Evolutionary conservation across 371 early-diverging fungal species (phyloP).

Genomic region (Mortierella sp.): DNA sequence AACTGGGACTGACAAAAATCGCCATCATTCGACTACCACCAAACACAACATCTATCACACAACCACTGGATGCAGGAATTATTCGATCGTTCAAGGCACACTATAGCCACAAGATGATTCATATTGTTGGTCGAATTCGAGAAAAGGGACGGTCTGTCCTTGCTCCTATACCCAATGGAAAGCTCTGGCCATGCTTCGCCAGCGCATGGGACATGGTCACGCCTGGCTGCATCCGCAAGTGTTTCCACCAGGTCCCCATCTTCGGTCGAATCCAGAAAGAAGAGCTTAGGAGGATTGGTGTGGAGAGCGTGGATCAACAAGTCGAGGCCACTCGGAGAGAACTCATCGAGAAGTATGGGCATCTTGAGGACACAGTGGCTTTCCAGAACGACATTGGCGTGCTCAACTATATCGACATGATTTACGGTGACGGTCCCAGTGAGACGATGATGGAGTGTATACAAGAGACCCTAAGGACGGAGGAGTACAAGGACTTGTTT

Average conservation of each 20-base stretch:
- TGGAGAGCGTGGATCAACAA: not conserved
- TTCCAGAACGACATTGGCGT: not conserved
- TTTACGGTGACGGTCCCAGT: not conserved
- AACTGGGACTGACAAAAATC: constrained; percentile 3
- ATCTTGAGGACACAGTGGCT: not conserved
- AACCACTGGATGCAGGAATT: not conserved
- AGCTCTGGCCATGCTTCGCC: constrained; percentile 6
- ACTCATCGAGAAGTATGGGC: not conserved
- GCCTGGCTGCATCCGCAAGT: constrained; percentile 7
- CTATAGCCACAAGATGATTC: constrained; percentile 16
- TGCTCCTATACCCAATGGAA: not conserved
- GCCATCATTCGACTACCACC: not conserved
- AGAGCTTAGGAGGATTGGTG: not conserved
- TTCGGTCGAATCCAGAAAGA: not conserved
- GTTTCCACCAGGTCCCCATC: not conserved
- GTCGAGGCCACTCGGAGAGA: not conserved
- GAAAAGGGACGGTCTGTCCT: too few species aligned
- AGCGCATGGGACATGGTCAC: constrained; percentile 8
- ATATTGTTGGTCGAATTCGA: not conserved
- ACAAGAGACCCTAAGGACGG: not conserved
- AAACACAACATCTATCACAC: not conserved
- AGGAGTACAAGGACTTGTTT: not conserved
- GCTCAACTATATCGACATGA: not conserved
- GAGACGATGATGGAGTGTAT: not conserved
- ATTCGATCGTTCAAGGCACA: constrained; percentile 1